Evolutionary conservation across 805 yeast genomes (phyloP).

Genomic region (Jamesozyma hellenica): DNA sequence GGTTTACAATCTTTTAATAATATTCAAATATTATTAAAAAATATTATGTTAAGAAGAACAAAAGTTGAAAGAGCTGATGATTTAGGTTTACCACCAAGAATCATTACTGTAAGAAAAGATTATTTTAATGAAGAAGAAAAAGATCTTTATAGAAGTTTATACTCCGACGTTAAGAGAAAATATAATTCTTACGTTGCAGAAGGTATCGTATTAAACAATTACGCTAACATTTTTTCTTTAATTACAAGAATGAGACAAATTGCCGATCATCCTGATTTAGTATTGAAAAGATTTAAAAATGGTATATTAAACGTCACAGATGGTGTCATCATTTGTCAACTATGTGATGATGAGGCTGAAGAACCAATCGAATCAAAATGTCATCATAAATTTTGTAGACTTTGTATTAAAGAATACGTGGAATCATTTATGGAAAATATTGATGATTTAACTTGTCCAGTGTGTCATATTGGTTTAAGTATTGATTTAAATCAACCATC

Average conservation of each 20-base stretch:
- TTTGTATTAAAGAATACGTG: slow-evolving; percentile 83
- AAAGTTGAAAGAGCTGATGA: slow-evolving; percentile 96
- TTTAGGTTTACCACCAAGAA: slow-evolving; percentile 91
- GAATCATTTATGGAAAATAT: slow-evolving; percentile 57
- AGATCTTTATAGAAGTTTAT: slow-evolving; percentile 80
- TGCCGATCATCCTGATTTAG: slow-evolving; percentile 97
- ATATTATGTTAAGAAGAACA: slow-evolving; percentile 87
- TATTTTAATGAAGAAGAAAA: slow-evolving; percentile 89
- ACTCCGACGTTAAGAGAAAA: slow-evolving; percentile 75
- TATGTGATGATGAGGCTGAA: slow-evolving; percentile 97
- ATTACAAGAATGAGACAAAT: slow-evolving; percentile 96
- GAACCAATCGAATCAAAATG: slow-evolving; percentile 93
- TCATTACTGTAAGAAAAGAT: slow-evolving; percentile 81
- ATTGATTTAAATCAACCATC: slow-evolving; percentile 87
- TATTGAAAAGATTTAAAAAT: slow-evolving; percentile 54
- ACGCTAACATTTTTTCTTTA: slow-evolving; percentile 91
- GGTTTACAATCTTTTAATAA: slow-evolving; percentile 71
- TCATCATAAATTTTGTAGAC: slow-evolving; percentile 85
- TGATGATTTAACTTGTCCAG: slow-evolving; percentile 73
- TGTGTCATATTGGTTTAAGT: slow-evolving; percentile 86
- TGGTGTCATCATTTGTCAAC: slow-evolving; percentile 65
- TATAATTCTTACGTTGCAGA: slow-evolving; percentile 90
- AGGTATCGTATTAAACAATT: slow-evolving; percentile 92
- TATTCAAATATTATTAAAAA: slow-evolving; percentile 62
- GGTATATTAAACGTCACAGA: slow-evolving; percentile 28